phyloP scores from a whole-genome alignment of 2,329 filamentous ascomycete species.

The Hirsutella rhossiliensis region DNA sequence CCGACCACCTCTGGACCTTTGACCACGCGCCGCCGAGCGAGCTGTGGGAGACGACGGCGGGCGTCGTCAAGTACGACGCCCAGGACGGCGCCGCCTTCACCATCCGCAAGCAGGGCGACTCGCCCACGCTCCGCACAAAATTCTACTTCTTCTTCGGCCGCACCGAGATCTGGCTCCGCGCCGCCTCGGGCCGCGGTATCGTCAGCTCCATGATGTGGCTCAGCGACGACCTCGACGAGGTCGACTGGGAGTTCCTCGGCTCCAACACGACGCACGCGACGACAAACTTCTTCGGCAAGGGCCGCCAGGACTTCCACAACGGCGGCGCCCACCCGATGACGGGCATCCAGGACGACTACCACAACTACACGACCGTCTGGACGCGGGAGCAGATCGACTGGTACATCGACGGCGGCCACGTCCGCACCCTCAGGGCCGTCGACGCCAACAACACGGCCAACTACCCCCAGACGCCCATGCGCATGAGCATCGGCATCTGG shows the following conservation, averaged over 20 bases:
- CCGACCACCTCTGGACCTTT: slow-evolving; percentile 50
- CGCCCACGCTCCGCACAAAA: slow-evolving; percentile 65
- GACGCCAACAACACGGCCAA: slow-evolving; percentile 50
- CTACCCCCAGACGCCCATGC: slow-evolving; percentile 70
- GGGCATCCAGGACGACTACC: slow-evolving; percentile 46
- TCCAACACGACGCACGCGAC: slow-evolving; percentile 49
- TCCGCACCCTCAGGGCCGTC: slow-evolving; percentile 50
- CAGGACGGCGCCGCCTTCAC: slow-evolving; percentile 59
- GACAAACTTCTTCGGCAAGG: slow-evolving; percentile 74
- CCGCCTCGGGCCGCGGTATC: slow-evolving; percentile 61
- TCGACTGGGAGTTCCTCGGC: slow-evolving; percentile 78
- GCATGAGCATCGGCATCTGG: slow-evolving; percentile 55
- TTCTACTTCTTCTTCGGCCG: slow-evolving; percentile 83
- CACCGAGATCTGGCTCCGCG: slow-evolving; percentile 67
- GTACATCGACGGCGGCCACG: slow-evolving; percentile 54
- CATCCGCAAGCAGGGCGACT: slow-evolving; percentile 57
- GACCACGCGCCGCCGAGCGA: slow-evolving; percentile 45
- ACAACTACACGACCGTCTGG: slow-evolving; percentile 71
- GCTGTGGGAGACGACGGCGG: slow-evolving; percentile 59
- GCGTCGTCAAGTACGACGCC: slow-evolving; percentile 47
- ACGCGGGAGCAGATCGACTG: slow-evolving; percentile 53
- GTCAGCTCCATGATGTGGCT: slow-evolving; percentile 75
- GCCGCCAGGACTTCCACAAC: slow-evolving; percentile 49
- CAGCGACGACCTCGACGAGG: slow-evolving; percentile 75
- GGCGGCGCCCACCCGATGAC: slow-evolving; percentile 46